These are phyloP conservation scores for Lentinula boryana DNA, from an alignment of 768 basidiomycete species.

Conservation along the genomic window DNA sequence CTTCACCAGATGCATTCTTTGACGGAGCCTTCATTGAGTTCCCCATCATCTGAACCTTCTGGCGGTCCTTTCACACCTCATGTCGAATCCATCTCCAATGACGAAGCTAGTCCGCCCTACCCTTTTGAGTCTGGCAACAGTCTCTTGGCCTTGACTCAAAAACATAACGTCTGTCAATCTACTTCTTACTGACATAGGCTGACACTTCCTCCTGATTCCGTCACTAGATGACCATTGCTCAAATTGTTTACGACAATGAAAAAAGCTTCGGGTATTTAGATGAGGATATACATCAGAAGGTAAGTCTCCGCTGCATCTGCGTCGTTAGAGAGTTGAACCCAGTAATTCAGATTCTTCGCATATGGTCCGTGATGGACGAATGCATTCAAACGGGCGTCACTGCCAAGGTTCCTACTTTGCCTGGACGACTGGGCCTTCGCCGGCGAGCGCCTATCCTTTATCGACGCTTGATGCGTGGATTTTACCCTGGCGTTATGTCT, in stretches of 20 bases:
- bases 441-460: conserved; percentile 88
- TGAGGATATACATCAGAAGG: conserved; percentile 71
- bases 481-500: conserved; percentile 42
- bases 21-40: conserved; percentile 23
- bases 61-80: background rate
- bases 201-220: background rate
- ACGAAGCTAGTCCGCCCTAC: conserved; percentile 64
- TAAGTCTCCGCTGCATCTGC: conserved; percentile 15
- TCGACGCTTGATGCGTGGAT: conserved; percentile 82
- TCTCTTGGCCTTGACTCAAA: conserved; percentile 68
- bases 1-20: conserved; percentile 57
- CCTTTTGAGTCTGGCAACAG: conserved; percentile 76
- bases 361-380: conserved; percentile 91
- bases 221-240: conserved; percentile 82
- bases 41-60: background rate
- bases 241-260: conserved; percentile 92
- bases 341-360: conserved; percentile 49
- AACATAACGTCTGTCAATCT: conserved; percentile 64
- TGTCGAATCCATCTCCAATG: background rate
- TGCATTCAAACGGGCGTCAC: conserved; percentile 87
- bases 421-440: conserved; percentile 75
- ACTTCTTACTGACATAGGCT: background rate
- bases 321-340: background rate
- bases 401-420: conserved; percentile 70
- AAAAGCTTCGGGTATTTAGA: conserved; percentile 72